Conservation (phyloP, 202 grass and related monocot genomes). For the Zizania palustris region DNA sequence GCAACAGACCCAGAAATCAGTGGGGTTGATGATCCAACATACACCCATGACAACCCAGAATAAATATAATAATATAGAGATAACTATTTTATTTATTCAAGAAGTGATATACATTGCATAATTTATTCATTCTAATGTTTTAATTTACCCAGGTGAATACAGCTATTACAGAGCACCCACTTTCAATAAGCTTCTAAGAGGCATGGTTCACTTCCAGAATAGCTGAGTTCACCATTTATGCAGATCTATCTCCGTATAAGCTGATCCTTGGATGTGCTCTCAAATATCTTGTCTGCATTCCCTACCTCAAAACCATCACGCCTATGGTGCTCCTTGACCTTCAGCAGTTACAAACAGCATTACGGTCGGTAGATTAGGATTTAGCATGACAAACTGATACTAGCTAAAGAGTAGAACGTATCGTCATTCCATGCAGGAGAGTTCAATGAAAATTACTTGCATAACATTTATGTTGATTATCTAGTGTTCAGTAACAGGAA, state of each 20-base stretch:
- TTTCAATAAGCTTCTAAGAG: slow-evolving; percentile 34
- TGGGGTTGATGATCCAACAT: background rate
- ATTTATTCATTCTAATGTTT: slow-evolving; percentile 47
- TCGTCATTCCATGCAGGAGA: slow-evolving; percentile 2
- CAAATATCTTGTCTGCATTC: slow-evolving; percentile 99
- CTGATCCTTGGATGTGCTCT: slow-evolving; percentile 93
- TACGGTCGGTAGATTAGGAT: slow-evolving; percentile 15
- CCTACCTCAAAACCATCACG: slow-evolving; percentile 95
- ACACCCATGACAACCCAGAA: background rate
- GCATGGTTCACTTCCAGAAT: slow-evolving; percentile 15
- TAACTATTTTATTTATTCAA: slow-evolving; percentile 18
- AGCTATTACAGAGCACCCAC: slow-evolving; percentile 32
- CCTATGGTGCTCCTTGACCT: slow-evolving; percentile 88
- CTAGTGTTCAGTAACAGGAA: background rate
- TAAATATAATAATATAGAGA: background rate
- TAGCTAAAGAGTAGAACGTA: background rate
- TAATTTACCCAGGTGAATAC: slow-evolving; percentile 3
- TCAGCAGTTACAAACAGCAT: slow-evolving; percentile 37
- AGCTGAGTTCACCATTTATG: slow-evolving; percentile 41
- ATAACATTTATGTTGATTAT: background rate
- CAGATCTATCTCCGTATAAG: slow-evolving; percentile 66
- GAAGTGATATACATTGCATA: slow-evolving; percentile 1
- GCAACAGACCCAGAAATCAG: background rate
- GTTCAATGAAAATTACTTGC: background rate
- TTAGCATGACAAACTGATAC: background rate